phyloP scores from a whole-genome alignment of 148 eudicot genomes.

The Fagopyrum homotropicum region DNA sequence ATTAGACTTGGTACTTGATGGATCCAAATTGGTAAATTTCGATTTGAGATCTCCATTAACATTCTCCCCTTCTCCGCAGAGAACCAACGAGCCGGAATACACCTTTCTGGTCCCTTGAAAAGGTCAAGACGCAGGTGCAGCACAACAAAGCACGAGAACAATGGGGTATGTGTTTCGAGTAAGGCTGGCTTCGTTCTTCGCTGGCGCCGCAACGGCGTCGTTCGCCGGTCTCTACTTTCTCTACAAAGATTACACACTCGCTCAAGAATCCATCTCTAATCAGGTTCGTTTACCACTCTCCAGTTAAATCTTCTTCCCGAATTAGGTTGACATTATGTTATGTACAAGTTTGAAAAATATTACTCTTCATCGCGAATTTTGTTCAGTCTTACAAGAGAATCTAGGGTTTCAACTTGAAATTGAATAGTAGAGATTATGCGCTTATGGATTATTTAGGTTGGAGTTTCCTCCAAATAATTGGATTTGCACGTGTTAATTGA shows the following conservation, averaged over 20 bases:
- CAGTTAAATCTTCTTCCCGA: neutral
- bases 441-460: neutral
- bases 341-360: neutral
- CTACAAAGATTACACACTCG: slow-evolving; percentile 58
- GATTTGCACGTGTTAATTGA: neutral
- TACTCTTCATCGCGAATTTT: neutral
- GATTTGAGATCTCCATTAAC: neutral
- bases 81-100: neutral
- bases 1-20: too few relatives aligned
- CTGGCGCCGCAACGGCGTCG: slow-evolving; percentile 67
- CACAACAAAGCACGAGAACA: neutral
- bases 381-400: neutral
- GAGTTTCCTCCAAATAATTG: neutral
- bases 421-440: neutral
- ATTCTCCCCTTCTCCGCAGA: neutral
- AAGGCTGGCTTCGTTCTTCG: slow-evolving; percentile 62
- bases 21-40: too few relatives aligned
- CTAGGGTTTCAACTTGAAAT: slow-evolving; percentile 9
- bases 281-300: slow-evolving; percentile 29
- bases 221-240: slow-evolving; percentile 51
- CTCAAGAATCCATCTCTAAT: slow-evolving; percentile 52
- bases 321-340: neutral
- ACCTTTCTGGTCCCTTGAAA: neutral
- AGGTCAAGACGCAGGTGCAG: neutral
- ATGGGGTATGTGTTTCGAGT: slow-evolving; percentile 67